phyloP scores from a whole-genome alignment of 352 stramenopile species.

The Phytophthora ramorum region DNA sequence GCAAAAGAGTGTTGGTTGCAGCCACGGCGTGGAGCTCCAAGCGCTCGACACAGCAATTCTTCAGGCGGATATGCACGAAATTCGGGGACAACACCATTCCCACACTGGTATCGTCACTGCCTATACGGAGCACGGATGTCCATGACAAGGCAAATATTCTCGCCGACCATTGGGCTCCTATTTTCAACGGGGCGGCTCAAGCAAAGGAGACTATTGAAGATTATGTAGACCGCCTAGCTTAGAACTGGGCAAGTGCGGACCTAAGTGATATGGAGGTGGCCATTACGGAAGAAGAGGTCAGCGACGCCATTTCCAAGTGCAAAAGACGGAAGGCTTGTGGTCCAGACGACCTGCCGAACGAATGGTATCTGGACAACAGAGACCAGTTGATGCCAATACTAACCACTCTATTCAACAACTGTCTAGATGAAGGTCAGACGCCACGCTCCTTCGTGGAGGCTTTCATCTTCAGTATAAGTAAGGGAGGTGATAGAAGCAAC shows the following conservation, averaged over 20 bases:
- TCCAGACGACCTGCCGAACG: neutral
- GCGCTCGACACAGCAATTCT: neutral
- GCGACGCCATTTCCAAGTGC: neutral
- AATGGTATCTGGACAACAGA: neutral
- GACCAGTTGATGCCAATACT: neutral
- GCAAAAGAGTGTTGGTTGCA: neutral
- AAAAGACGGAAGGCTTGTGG: neutral
- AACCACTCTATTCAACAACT: neutral
- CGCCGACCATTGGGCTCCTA: neutral
- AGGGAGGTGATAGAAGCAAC: neutral
- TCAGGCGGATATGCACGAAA: neutral
- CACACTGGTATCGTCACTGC: neutral
- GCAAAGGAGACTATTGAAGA: neutral
- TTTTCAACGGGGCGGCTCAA: neutral
- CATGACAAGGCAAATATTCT: neutral
- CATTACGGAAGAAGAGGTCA: neutral
- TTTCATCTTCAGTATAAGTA: neutral
- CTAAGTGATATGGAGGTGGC: neutral
- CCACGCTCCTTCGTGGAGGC: neutral
- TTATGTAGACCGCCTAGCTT: neutral
- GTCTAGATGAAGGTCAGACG: neutral
- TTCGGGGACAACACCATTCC: neutral
- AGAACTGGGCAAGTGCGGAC: neutral
- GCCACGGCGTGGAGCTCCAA: neutral
- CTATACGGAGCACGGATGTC: neutral